Conservation (phyloP, 1,139 yeast species). For the Protomyces macrosporus region DNA sequence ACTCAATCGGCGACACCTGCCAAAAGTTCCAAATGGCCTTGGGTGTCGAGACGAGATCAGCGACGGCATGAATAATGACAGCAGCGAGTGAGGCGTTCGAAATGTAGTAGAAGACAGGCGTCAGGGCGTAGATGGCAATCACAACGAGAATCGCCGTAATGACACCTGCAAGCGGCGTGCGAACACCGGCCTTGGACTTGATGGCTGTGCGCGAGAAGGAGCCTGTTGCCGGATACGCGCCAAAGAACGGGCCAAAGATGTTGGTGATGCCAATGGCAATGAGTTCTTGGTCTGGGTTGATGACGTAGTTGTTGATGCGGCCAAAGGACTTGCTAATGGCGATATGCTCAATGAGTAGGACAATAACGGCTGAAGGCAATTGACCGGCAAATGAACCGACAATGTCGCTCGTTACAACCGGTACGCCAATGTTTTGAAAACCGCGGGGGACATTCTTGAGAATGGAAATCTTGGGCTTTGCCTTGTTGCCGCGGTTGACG, state of each 20-base stretch:
- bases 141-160: slow-evolving; percentile 86
- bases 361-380: slow-evolving; percentile 77
- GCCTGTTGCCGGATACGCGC: slow-evolving; percentile 94
- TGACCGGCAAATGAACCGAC: slow-evolving; percentile 62
- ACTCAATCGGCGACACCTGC: slow-evolving; percentile 71
- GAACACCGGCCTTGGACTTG: slow-evolving; percentile 91
- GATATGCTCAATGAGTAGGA: slow-evolving; percentile 81
- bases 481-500: slow-evolving; percentile 45
- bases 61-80: slow-evolving; percentile 90
- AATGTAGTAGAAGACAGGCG: slow-evolving; percentile 77
- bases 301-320: slow-evolving; percentile 82
- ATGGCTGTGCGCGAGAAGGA: slow-evolving; percentile 92
- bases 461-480: slow-evolving; percentile 50
- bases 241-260: slow-evolving; percentile 82
- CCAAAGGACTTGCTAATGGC: slow-evolving; percentile 93
- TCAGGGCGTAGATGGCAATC: slow-evolving; percentile 76
- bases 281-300: slow-evolving; percentile 88
- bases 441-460: slow-evolving; percentile 81
- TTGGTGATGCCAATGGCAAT: slow-evolving; percentile 92
- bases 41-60: slow-evolving; percentile 74
- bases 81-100: slow-evolving; percentile 86
- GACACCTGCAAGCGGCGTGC: slow-evolving; percentile 89
- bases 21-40: slow-evolving; percentile 68
- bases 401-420: slow-evolving; percentile 60
- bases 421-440: slow-evolving; percentile 67